A percentile compares a stretch with the other conserved stretches of the same genome.
Evolutionary conservation across 2,329 filamentous ascomycete species (phyloP).

Genomic region (Bipolaris zeicola): DNA sequence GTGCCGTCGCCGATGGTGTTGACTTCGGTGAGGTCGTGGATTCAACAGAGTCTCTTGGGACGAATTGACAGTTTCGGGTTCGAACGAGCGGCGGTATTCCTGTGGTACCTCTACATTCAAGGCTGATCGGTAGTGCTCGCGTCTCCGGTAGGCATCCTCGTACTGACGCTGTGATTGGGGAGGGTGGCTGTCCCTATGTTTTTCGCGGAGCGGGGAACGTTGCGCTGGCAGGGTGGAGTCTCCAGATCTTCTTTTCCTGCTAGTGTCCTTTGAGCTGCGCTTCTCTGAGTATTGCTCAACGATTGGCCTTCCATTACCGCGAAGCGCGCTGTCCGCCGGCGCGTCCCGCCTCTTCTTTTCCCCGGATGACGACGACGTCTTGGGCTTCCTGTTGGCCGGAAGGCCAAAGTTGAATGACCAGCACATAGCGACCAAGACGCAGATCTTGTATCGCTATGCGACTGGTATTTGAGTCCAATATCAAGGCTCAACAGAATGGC

Average conservation of each 20-base stretch:
- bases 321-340: slow-evolving; percentile 29
- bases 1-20: slow-evolving; percentile 40
- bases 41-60: slow-evolving; percentile 46
- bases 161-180: slow-evolving; percentile 26
- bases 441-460: slow-evolving; percentile 35
- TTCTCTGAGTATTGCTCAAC: slow-evolving; percentile 38
- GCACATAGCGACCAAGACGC: slow-evolving; percentile 43
- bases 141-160: slow-evolving; percentile 22
- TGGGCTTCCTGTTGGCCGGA: slow-evolving; percentile 40
- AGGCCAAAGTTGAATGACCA: slow-evolving; percentile 44
- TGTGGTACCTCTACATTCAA: slow-evolving; percentile 36
- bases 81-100: slow-evolving; percentile 37
- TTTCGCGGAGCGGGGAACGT: slow-evolving; percentile 33
- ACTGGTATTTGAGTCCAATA: slow-evolving; percentile 23
- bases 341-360: slow-evolving; percentile 41
- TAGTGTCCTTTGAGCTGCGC: slow-evolving; percentile 36
- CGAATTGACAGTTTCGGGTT: slow-evolving; percentile 32
- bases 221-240: slow-evolving; percentile 24
- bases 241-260: slow-evolving; percentile 32
- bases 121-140: slow-evolving; percentile 28
- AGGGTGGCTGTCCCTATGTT: slow-evolving; percentile 28
- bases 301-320: slow-evolving; percentile 30
- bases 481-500: slow-evolving; percentile 16
- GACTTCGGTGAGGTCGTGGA: slow-evolving; percentile 44
- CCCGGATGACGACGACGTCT: slow-evolving; percentile 31